Evolutionary conservation across 2,329 filamentous ascomycete species (phyloP).

Genomic region (Fusarium continuum): DNA sequence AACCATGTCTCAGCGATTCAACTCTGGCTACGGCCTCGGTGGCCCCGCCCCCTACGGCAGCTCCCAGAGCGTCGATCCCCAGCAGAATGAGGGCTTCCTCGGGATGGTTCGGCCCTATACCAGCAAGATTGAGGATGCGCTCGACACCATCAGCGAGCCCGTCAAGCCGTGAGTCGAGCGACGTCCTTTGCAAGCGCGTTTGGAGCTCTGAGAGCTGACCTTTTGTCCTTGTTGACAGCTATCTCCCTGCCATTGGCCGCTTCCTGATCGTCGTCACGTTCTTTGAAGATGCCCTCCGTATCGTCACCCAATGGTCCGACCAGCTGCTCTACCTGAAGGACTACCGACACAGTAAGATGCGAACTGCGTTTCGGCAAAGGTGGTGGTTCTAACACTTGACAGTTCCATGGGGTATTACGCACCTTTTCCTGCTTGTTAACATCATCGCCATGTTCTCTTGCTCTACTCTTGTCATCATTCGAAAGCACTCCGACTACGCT

Average conservation of each 20-base stretch:
- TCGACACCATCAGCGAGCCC: conserved; percentile 88
- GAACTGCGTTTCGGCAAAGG: not conserved
- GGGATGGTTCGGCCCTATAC: conserved; percentile 94
- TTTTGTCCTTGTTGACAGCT: conserved; percentile 61
- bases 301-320: conserved; percentile 96
- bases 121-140: conserved; percentile 95
- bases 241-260: conserved; percentile 92
- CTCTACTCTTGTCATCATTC: conserved; percentile 86
- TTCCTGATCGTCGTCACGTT: conserved; percentile 99
- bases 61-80: conserved; percentile 62
- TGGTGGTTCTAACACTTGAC: conserved; percentile 36
- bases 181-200: conserved; percentile 1
- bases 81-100: conserved; percentile 69
- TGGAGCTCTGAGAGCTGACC: conserved; percentile 28
- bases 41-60: conserved; percentile 74
- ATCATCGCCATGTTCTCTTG: conserved; percentile 86
- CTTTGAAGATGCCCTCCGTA: conserved; percentile 93
- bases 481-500: conserved; percentile 92
- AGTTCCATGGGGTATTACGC: conserved; percentile 91
- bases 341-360: conserved; percentile 85
- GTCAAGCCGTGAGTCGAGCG: conserved; percentile 79
- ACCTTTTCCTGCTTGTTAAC: conserved; percentile 91
- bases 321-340: conserved; percentile 93
- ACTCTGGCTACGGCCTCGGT: conserved; percentile 84
- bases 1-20: conserved; percentile 63